Base-by-base conservation (phyloP, 305 asterid species). In the Nicotiana rustica region DNA sequence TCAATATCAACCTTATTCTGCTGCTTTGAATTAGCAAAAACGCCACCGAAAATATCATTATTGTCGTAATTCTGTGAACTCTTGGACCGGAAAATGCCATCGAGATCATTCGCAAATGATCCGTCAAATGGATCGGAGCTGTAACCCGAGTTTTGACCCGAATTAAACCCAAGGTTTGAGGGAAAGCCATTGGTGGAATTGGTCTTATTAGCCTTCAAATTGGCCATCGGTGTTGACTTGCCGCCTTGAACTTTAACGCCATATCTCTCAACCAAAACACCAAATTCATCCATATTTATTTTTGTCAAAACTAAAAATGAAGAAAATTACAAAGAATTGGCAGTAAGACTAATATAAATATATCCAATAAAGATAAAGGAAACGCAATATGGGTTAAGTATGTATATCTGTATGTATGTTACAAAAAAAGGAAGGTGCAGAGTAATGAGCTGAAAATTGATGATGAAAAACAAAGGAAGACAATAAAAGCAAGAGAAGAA, bases 61-160 rank as follows among this genome's bases (percentile, higher is more conserved):
- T 83, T 91, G 60, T 70, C 91, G 14, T 83, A 38, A 62, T 82
- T 85, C 10, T 64, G 90, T 0, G 91, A 59, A 47, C 59, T 44
- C 44, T 64, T 41, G 82, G 98, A 85, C 83, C 88, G 81, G 38
- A 93, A 94, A 82, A 91, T 84, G 19, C 95, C 95, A 83, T 92
- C 98, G 47, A 94, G 96, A 89, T 92, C 92, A 82, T 91, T 92
- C 60, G 93, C 87, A 83, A 83, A 79, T 21, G 90, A 84, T 82
- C 86, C 92, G 66, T 85, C 80, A 83, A 84, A 79, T 61, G 92
- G 78, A 80, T 67, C 77, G 13, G 82, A 79, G 18, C 18, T 57
- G 41, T 60, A 64, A 35, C 65, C 77, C 19, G 70, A 65, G 1
- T 36, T 81, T 83, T 67, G 83, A 67, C 57, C 35, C 57, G 90